A percentile compares a stretch with the other conserved stretches of the same genome.
Conservation (phyloP, 768 basidiomycete genomes). For the Termitomyces heimii region DNA sequence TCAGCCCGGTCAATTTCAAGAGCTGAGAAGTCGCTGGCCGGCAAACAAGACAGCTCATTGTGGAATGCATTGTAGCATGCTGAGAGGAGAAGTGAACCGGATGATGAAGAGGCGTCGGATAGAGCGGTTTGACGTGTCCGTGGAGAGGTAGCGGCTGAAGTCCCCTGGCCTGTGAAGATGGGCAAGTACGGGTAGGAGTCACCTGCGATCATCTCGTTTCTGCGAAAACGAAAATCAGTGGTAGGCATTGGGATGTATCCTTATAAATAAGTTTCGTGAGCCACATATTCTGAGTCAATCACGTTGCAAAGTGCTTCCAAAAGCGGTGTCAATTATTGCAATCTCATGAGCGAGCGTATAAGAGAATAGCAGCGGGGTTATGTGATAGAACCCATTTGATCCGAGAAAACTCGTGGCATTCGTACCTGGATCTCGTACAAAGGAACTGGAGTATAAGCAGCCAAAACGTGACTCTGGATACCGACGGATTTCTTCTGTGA, state of each 20-base stretch:
- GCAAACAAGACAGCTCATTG: conserved; percentile 40
- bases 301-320: conserved; percentile 10
- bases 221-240: not conserved
- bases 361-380: conserved; percentile 15
- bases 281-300: conserved; percentile 11
- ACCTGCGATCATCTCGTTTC: conserved; percentile 6
- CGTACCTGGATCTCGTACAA: conserved; percentile 15
- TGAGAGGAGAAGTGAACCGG: conserved; percentile 38
- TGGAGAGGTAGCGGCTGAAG: conserved; percentile 23
- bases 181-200: conserved; percentile 37
- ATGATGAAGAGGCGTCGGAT: conserved; percentile 33
- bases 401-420: conserved; percentile 7
- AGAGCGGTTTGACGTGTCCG: conserved; percentile 31
- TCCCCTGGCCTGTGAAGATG: conserved; percentile 55
- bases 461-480: not conserved
- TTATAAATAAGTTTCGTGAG: conserved; percentile 15
- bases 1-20: conserved; percentile 36
- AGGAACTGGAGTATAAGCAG: conserved; percentile 4
- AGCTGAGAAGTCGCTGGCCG: conserved; percentile 26
- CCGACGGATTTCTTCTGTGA: not conserved
- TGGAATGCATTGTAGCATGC: conserved; percentile 47
- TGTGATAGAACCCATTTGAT: conserved; percentile 4
- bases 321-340: conserved; percentile 13
- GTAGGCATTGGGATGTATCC: conserved; percentile 3
- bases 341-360: conserved; percentile 11